Evolutionary conservation across 495 filamentous ascomycete species (phyloP).

Genomic region (Lophiotrema nucula): DNA sequence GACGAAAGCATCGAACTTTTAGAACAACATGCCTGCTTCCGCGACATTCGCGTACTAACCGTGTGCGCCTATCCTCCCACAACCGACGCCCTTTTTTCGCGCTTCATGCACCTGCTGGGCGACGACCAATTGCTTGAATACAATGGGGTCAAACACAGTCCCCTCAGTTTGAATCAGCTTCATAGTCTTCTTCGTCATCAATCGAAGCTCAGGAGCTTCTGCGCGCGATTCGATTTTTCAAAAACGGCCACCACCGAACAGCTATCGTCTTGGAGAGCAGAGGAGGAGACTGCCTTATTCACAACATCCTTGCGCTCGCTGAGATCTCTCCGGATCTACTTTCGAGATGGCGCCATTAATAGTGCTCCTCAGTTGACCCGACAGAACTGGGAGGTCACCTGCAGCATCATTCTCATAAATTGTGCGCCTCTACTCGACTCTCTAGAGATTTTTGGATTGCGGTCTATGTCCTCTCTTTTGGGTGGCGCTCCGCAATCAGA

Average conservation of each 20-base stretch:
- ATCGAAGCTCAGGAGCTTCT: conserved; percentile 7
- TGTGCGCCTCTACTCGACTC: conserved; percentile 5
- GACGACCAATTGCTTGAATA: conserved; percentile 12
- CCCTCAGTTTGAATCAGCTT: conserved; percentile 5
- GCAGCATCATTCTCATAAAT: conserved; percentile 1
- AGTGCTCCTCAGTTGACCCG: neutral
- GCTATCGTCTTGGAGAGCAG: too few species aligned
- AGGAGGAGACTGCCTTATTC: too few species aligned
- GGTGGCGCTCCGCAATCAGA: neutral
- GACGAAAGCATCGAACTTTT: neutral
- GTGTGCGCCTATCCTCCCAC: neutral
- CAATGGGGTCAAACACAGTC: conserved; percentile 5
- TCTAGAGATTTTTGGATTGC: conserved; percentile 15
- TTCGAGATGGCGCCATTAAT: conserved; percentile 1
- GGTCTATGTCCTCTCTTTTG: neutral
- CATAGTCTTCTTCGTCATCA: conserved; percentile 9
- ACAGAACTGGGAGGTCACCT: neutral
- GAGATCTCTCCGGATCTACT: conserved; percentile 16
- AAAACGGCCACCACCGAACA: conserved; percentile 2
- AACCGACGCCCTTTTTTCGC: conserved; percentile 4
- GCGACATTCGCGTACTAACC: conserved; percentile 8
- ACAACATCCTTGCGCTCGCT: conserved; percentile 5
- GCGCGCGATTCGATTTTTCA: conserved; percentile 7
- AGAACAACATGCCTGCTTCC: conserved; percentile 6
- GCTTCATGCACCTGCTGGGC: conserved; percentile 11